phyloP scores from a whole-genome alignment of 1,284 basidiomycete species.

The Apiotrichum veenhuisii region DNA sequence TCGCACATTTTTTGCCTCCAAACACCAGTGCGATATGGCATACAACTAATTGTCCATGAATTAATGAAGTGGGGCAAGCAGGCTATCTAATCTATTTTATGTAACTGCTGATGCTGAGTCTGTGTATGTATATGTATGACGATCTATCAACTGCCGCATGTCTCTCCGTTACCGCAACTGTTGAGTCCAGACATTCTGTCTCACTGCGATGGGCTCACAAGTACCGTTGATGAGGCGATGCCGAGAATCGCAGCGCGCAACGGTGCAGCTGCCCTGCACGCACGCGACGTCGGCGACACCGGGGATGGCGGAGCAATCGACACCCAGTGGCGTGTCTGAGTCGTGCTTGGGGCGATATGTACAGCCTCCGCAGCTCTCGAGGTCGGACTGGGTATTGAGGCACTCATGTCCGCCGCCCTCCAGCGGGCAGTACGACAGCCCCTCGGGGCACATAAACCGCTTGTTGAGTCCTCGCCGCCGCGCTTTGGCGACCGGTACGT shows the following conservation, averaged over 20 bases:
- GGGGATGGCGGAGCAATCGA: not conserved
- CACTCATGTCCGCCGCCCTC: not conserved
- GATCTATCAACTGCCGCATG: too few relatives aligned
- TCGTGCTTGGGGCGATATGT: not conserved
- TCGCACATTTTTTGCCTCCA: too few relatives aligned
- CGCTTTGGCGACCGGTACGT: not conserved
- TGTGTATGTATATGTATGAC: too few relatives aligned
- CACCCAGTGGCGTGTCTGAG: not conserved
- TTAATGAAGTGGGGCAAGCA: too few relatives aligned
- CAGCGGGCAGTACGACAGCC: not conserved
- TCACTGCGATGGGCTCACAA: not conserved
- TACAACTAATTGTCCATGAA: too few relatives aligned
- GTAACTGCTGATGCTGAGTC: too few relatives aligned
- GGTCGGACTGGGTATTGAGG: not conserved
- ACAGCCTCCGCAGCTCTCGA: not conserved
- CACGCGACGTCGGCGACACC: not conserved
- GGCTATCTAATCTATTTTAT: too few relatives aligned
- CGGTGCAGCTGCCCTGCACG: not conserved
- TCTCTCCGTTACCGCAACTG: too few relatives aligned
- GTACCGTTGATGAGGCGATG: not conserved
- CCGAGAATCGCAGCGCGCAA: not conserved
- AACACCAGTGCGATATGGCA: too few relatives aligned
- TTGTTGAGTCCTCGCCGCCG: not conserved
- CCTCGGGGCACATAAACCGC: not conserved
- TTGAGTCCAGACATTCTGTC: not conserved